These are phyloP conservation scores for Blastocystis sp. DNA, from an alignment of 352 stramenopile species.

Conservation along the genomic window DNA sequence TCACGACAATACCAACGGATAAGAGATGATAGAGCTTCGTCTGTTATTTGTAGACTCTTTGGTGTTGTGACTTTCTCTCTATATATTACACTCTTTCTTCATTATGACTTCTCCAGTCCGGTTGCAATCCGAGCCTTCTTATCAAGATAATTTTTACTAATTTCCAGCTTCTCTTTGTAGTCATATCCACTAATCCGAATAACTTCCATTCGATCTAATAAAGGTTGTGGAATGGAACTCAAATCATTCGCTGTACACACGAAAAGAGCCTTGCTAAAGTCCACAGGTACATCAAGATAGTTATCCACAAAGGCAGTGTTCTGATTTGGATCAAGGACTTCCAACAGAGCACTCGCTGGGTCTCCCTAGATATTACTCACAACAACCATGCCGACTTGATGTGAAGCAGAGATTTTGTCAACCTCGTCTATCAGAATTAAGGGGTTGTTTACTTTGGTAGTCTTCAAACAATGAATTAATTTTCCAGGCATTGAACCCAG, in stretches of 20 bases:
- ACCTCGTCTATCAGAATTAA: slow-evolving; percentile 96
- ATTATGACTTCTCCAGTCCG: slow-evolving; percentile 73
- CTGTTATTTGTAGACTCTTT: slow-evolving; percentile 76
- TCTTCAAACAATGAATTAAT: slow-evolving; percentile 97
- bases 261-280: slow-evolving; percentile 90
- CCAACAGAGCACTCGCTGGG: slow-evolving; percentile 88
- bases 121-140: slow-evolving; percentile 90
- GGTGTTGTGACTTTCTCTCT: background rate
- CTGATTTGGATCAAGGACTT: slow-evolving; percentile 93
- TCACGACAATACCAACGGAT: slow-evolving; percentile 90
- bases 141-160: slow-evolving; percentile 94
- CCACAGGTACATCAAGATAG: slow-evolving; percentile 95
- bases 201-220: slow-evolving; percentile 98
- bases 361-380: slow-evolving; percentile 81
- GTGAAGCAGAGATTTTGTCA: slow-evolving; percentile 76
- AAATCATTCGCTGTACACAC: slow-evolving; percentile 94
- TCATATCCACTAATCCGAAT: slow-evolving; percentile 92
- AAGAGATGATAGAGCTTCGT: slow-evolving; percentile 85
- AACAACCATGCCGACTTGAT: background rate
- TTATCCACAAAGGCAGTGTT: slow-evolving; percentile 95
- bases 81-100: background rate
- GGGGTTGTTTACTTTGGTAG: slow-evolving; percentile 89
- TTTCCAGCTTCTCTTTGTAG: slow-evolving; percentile 92
- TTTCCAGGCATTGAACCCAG: slow-evolving; percentile 97
- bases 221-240: slow-evolving; percentile 89